Base-by-base conservation (phyloP, 2,329 filamentous ascomycete species). In the Alternaria infectoria region DNA sequence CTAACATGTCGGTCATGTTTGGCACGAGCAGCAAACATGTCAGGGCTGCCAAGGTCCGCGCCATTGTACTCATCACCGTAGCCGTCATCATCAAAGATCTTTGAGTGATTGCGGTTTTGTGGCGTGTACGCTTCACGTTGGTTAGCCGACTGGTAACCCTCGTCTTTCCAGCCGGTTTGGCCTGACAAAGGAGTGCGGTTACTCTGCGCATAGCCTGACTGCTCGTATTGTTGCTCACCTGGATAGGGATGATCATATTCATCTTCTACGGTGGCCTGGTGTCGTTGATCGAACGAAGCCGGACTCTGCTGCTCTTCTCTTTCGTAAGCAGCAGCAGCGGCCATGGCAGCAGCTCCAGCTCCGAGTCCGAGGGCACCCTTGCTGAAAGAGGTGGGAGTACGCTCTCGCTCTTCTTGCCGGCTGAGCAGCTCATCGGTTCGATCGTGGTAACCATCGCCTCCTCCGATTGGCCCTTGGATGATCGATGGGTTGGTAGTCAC, bases 81-180 rank as follows among this genome's bases (percentile, higher is more conserved):
- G 21, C 85, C 86, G 73, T 90, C 89, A 72, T 86, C 86, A 73
- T 88, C 86, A 62, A 80, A 80, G 15, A 83, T 78, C 51, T 85
- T 80, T 36, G 83, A 73, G 88, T 80, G 58, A 76, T 83, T 72
- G 57, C 80, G 80, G 11, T 77, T 75, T 25, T 82, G 79, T 58
- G 83, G 83, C 26, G 83, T 84, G 62, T 81, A 74, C 25, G 77
- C 81, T 68, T 87, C 84, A 66, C 83, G 86, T 73, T 89, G 87
- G 32, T 86, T 86, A 70, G 88, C 93, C 23, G 95, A 97, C 69
- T 95, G 94, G 81, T 97, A 98, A 8, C 94, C 95, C 82, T 98
- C 95, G 75, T 97, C 87, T 62, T 86, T 84, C 87, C 71, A 84
- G 78, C 52, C 87, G 86, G 75, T 89, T 85, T 78, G 87, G 81